phyloP scores from a whole-genome alignment of 495 filamentous ascomycete species.

The Penicillium alfredii region DNA sequence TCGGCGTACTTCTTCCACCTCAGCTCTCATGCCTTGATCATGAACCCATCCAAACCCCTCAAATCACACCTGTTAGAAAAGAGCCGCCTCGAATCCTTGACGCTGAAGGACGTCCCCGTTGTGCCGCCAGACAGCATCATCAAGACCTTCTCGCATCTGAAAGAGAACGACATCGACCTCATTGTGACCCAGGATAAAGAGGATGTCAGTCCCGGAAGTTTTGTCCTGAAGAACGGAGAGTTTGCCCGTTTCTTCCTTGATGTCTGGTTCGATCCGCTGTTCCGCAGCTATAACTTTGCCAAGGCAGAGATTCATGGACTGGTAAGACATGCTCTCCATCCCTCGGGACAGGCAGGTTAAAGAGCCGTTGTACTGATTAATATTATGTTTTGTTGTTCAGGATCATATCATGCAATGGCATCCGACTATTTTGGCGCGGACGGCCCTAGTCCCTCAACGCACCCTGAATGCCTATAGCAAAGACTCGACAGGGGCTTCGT shows the following conservation, averaged over 20 bases:
- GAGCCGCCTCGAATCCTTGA: constrained; percentile 62
- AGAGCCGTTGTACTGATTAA: constrained; percentile 4
- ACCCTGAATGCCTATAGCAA: constrained; percentile 70
- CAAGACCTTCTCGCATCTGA: constrained; percentile 81
- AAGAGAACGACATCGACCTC: constrained; percentile 70
- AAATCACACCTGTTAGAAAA: constrained; percentile 63
- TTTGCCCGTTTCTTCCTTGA: constrained; percentile 93
- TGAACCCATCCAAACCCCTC: constrained; percentile 71
- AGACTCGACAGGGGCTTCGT: constrained; percentile 37
- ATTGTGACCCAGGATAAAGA: constrained; percentile 80
- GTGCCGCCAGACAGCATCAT: constrained; percentile 96
- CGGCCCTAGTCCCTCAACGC: constrained; percentile 79
- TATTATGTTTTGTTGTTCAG: constrained; percentile 32
- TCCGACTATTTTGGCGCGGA: constrained; percentile 86
- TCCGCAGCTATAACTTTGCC: constrained; percentile 89
- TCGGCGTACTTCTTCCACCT: constrained; percentile 80
- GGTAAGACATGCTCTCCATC: constrained; percentile 45
- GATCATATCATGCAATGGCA: constrained; percentile 97
- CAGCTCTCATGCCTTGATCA: constrained; percentile 76
- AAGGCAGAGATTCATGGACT: constrained; percentile 90
- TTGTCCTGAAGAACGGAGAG: constrained; percentile 74
- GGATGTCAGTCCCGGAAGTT: constrained; percentile 69
- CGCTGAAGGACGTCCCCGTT: constrained; percentile 78
- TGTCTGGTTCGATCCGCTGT: constrained; percentile 93
- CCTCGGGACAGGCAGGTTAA: neutral